These are phyloP conservation scores for Penicillium samsonianum DNA, from an alignment of 495 filamentous ascomycete genomes.

Conservation along the genomic window DNA sequence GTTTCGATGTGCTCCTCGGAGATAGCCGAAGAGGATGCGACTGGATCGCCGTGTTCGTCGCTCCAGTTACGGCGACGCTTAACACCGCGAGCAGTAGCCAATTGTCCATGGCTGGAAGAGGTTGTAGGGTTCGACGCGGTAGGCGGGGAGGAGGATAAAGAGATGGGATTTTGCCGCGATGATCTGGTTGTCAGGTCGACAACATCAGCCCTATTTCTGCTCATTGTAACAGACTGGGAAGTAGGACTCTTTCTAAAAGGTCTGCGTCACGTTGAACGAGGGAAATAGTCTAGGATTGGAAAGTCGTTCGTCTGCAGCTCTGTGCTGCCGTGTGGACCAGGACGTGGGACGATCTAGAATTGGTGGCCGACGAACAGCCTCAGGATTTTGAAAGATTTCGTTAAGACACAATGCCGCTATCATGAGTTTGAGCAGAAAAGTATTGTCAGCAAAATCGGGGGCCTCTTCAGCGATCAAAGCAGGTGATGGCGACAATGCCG, in stretches of 20 bases:
- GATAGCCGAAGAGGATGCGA: not conserved
- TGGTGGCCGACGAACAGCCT: not conserved
- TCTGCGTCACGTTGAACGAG: not conserved
- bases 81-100: not conserved
- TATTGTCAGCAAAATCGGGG: not conserved
- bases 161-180: not conserved
- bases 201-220: not conserved
- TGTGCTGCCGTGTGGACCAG: not conserved
- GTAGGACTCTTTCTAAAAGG: not conserved
- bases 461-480: not conserved
- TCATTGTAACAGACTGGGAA: not conserved
- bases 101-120: not conserved
- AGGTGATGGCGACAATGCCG: not conserved
- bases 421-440: not conserved
- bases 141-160: constrained; percentile 3
- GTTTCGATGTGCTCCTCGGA: not conserved
- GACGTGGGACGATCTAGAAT: not conserved
- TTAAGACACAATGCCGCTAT: not conserved
- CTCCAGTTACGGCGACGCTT: not conserved
- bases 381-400: not conserved
- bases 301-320: not conserved
- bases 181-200: constrained; percentile 6
- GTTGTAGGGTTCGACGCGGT: not conserved
- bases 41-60: not conserved
- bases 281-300: not conserved